Evolutionary conservation across 805 yeast genomes (phyloP), one percentile per base, ranked within the genome.

Genomic region (Hyphopichia homilentoma): DNA sequence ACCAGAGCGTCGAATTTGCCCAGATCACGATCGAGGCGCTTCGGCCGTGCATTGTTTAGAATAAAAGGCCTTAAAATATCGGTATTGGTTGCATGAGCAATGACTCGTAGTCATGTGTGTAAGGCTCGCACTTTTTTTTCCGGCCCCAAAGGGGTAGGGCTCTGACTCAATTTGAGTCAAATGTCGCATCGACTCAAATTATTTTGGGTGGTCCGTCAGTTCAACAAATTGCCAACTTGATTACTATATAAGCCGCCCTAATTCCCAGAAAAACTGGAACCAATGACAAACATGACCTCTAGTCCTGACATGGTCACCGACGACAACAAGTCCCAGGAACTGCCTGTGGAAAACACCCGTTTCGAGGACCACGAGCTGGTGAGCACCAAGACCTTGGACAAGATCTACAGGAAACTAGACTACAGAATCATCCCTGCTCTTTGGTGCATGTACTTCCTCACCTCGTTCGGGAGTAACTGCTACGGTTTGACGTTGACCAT

Each of bases 401-500:
- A 56, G 25, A 63, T 79, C 21, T 80, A 84, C 53, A 54, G 82
- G 30, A 76, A 73, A 46, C 61, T 84, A 16, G 95, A 84, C 50
- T 50, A 52, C 28, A 67, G 94, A 33, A 83, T 84, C 47, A 81
- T 85, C 36, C 94, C 95, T 3, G 88, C 90, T 0, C 61, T 85
- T 35, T 85, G 95, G 95, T 63, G 76, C 27, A 59, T 85, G 29
- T 85, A 85, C 53, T 85, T 85, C 48, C 60, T 86, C 32, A 77
- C 88, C 1, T 84, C 94, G 1, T 84, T 82, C 52, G 94, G 93
- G 1, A 68, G 79, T 4, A 76, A 77, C 19, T 84, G 84, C 12
- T 86, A 82, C 47, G 95, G 94, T 40, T 74, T 78, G 40, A 73
- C 95, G 0, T 65, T 85, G 38, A 85, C 95, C 6, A 85, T 85